These are phyloP conservation scores for Lactarius quietus DNA, from an alignment of 768 basidiomycete genomes.

Conservation along the genomic window DNA sequence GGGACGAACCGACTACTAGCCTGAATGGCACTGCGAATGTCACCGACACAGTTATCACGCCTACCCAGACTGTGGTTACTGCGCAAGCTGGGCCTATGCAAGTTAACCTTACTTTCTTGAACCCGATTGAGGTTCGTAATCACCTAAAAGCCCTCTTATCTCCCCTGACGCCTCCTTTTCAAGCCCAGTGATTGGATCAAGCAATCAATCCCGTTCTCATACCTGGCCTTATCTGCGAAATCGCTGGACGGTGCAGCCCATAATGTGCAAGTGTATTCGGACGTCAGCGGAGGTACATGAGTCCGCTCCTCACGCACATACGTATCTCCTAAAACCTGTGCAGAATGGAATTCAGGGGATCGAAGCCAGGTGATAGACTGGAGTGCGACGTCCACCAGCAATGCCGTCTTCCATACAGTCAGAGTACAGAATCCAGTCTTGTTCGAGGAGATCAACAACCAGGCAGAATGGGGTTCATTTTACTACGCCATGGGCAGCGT, in stretches of 20 bases:
- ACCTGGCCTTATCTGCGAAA: conserved; percentile 33
- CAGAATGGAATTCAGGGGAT: conserved; percentile 30
- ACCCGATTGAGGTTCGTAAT: conserved; percentile 36
- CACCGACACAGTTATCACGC: conserved; percentile 32
- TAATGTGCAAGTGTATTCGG: conserved; percentile 38
- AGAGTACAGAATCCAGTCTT: conserved; percentile 5
- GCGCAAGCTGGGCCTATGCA: conserved; percentile 37
- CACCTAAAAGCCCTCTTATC: background rate
- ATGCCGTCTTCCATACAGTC: conserved; percentile 20
- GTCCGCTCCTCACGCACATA: background rate
- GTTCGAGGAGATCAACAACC: conserved; percentile 18
- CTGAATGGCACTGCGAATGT: conserved; percentile 23
- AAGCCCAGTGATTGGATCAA: conserved; percentile 37
- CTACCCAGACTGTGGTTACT: conserved; percentile 35
- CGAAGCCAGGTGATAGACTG: conserved; percentile 11
- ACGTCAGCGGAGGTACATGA: conserved; percentile 37
- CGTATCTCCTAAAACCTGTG: too few species aligned
- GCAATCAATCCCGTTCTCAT: conserved; percentile 41
- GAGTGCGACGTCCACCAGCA: background rate
- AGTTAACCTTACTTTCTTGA: conserved; percentile 38
- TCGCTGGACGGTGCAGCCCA: conserved; percentile 36
- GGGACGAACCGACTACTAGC: background rate
- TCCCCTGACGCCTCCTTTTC: background rate
- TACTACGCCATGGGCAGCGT: conserved; percentile 26
- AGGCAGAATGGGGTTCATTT: conserved; percentile 24